Evolutionary conservation across 768 basidiomycete genomes (phyloP), one percentile per base, ranked within the genome.

Genomic region (Coprinopsis cinerea): DNA sequence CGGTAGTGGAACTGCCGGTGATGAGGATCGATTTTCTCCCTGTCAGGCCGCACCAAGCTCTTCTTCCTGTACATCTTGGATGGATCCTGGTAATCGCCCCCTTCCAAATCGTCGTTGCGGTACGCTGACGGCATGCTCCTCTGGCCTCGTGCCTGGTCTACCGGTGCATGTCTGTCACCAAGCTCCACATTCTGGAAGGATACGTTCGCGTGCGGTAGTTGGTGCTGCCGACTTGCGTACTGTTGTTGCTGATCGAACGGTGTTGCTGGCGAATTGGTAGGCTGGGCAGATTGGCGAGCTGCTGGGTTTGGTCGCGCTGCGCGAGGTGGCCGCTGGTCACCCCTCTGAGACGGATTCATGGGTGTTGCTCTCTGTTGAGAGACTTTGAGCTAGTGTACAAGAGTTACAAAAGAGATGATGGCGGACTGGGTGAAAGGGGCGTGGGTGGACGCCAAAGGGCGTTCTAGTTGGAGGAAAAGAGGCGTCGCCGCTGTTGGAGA

Each of bases 1-100:
- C 90, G 82, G 68, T 98, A 98, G 68, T 97, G 88, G 85, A 86
- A 98, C 59, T 93, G 84, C 44, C 92, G 79, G 72, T 97, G 92
- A 35, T 83, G 82, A 9, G 93, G 92, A 60, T 97, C 93, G 57
- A 97, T 90, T 75, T 94, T 92, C 73, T 96, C 94, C 50, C 95
- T 75, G 67, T 99, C 95, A 3, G 95, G 95, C 49, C 78, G 74
- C 47, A 97, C 89, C 15, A 99, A 76, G 63, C 85, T 89, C 76
- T 93, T 94, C 76, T 96, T 97, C 62, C 96, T 72, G 51, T 74
- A 69, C 5, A 90, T 77, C 51, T 74, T 72, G 14, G 72, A 66
- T 2, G 75, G 71, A 56, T 81, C 80, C 34, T 66, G 59, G 41
- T 65, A 65, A 30, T 70, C 67, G 36, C 62, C 67, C 41, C 61